Conservation (phyloP, 2,329 filamentous ascomycete genomes). For the Aspergillus uvarum region DNA sequence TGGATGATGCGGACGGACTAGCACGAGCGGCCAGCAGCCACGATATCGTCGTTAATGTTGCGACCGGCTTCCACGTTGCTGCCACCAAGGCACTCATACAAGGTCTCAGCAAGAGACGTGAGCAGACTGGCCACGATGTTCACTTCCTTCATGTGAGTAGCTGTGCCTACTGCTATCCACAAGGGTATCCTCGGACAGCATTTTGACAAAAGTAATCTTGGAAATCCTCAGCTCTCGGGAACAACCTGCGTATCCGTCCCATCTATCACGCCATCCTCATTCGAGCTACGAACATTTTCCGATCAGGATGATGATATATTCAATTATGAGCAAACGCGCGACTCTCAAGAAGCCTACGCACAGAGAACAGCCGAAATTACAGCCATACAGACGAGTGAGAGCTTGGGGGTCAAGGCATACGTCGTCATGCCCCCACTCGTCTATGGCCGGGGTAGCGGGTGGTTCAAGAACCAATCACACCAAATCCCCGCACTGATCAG, state of each 20-base stretch:
- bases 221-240: slow-evolving; percentile 1
- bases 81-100: slow-evolving; percentile 45
- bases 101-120: slow-evolving; percentile 44
- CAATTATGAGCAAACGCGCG: slow-evolving; percentile 39
- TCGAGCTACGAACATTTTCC: slow-evolving; percentile 39
- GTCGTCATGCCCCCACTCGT: slow-evolving; percentile 51
- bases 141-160: slow-evolving; percentile 42
- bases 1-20: slow-evolving; percentile 17
- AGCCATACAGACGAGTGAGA: slow-evolving; percentile 43
- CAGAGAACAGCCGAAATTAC: slow-evolving; percentile 49
- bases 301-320: slow-evolving; percentile 48
- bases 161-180: no score
- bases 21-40: slow-evolving; percentile 13
- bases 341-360: slow-evolving; percentile 39
- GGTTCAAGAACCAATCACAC: slow-evolving; percentile 42
- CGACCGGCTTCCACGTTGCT: slow-evolving; percentile 39
- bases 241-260: slow-evolving; percentile 38
- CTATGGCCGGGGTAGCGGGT: slow-evolving; percentile 38
- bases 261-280: slow-evolving; percentile 35
- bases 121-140: slow-evolving; percentile 34
- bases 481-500: slow-evolving; percentile 42
- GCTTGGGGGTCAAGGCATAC: slow-evolving; percentile 45
- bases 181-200: no score
- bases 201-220: no score
- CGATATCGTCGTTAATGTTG: slow-evolving; percentile 47